These are phyloP conservation scores for Solanum commersonii DNA, from an alignment of 257 asterid species.

Conservation along the genomic window DNA sequence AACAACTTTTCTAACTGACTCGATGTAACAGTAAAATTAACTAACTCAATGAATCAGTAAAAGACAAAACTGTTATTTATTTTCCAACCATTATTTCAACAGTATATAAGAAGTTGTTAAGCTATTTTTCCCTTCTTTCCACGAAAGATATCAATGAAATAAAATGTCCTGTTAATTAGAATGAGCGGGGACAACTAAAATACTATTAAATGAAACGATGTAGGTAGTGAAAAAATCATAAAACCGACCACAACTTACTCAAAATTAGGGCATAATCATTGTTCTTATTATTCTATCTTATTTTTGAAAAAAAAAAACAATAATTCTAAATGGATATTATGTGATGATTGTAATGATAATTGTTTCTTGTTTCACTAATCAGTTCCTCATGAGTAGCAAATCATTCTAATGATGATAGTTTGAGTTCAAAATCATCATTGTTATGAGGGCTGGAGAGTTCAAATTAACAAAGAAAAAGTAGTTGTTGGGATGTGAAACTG, in stretches of 20 bases:
- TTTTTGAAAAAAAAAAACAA: background rate
- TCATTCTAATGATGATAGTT: background rate
- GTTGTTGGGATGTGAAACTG: constrained; percentile 6
- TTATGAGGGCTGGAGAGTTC: background rate
- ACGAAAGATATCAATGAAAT: background rate
- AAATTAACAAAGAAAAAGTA: background rate
- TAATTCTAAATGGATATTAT: no score
- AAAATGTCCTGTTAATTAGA: background rate
- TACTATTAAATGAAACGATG: background rate
- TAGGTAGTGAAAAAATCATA: background rate
- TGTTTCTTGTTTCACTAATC: background rate
- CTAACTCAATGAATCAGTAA: no score
- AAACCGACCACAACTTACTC: background rate
- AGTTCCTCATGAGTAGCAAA: background rate
- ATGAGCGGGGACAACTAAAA: background rate
- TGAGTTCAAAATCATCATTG: background rate
- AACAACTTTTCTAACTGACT: no score
- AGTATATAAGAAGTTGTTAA: background rate
- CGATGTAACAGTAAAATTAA: no score
- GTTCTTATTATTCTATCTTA: background rate
- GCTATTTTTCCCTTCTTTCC: background rate
- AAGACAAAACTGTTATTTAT: no score
- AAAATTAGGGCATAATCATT: background rate
- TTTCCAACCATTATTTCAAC: no score
- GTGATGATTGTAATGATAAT: background rate